phyloP scores from a whole-genome alignment of 345 rosid genomes.

The Dovyalis caffra region DNA sequence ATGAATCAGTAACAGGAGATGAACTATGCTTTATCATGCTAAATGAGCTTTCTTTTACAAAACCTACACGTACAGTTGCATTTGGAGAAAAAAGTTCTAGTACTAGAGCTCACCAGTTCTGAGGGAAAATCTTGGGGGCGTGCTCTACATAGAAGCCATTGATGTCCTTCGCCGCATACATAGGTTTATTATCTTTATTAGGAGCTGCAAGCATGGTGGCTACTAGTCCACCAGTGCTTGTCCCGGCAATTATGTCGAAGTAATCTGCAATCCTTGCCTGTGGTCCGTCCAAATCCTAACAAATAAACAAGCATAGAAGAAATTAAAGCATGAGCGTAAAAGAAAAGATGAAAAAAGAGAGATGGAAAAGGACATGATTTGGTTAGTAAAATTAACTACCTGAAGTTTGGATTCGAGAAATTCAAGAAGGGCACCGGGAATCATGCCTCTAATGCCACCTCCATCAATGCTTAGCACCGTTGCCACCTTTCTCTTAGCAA shows the following conservation, averaged over 20 bases:
- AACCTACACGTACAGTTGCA: too few species aligned
- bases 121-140: conserved; percentile 23
- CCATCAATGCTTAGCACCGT: conserved; percentile 32
- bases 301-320: background rate
- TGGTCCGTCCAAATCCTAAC: conserved; percentile 10
- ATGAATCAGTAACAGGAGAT: too few species aligned
- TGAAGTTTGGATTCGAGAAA: conserved; percentile 23
- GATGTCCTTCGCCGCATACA: conserved; percentile 26
- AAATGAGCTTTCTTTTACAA: too few species aligned
- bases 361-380: background rate
- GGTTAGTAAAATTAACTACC: background rate
- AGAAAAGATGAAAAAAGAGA: background rate
- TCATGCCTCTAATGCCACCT: conserved; percentile 32
- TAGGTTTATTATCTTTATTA: conserved; percentile 10
- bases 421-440: conserved; percentile 25
- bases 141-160: conserved; percentile 18
- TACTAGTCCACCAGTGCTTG: conserved; percentile 13
- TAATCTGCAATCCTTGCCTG: conserved; percentile 19
- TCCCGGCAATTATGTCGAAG: conserved; percentile 17
- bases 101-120: conserved; percentile 8
- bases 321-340: background rate
- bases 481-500: conserved; percentile 5
- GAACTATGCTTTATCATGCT: too few species aligned
- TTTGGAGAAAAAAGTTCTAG: too few species aligned
- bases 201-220: conserved; percentile 18